phyloP scores from a whole-genome alignment of 2,329 filamentous ascomycete species.

The Septoria linicola region DNA sequence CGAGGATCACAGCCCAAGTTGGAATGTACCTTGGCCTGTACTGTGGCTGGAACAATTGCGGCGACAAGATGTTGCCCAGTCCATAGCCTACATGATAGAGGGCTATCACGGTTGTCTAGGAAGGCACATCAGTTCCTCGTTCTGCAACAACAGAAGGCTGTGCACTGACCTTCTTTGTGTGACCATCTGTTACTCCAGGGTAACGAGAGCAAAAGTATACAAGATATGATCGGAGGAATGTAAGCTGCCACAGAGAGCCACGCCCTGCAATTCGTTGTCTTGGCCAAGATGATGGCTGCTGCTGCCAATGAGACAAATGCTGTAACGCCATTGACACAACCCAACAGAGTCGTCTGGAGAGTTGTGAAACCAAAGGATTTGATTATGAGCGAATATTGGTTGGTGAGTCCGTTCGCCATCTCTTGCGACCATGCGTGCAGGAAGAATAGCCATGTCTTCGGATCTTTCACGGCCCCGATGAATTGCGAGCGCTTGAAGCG shows the following conservation, averaged over 20 bases:
- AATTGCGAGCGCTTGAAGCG: conserved; percentile 40
- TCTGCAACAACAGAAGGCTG: too few species aligned
- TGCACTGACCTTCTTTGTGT: too few species aligned
- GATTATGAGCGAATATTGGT: conserved; percentile 47
- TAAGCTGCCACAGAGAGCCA: conserved; percentile 39
- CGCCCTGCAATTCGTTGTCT: conserved; percentile 33
- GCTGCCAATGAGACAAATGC: conserved; percentile 27
- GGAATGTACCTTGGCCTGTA: conserved; percentile 23
- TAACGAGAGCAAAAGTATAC: conserved; percentile 39
- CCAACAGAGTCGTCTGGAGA: conserved; percentile 39
- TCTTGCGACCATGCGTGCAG: conserved; percentile 41
- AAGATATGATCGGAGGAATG: conserved; percentile 41
- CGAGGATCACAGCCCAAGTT: conserved; percentile 21
- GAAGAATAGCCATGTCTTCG: conserved; percentile 41
- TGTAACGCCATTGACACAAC: conserved; percentile 22
- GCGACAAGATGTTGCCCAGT: conserved; percentile 39
- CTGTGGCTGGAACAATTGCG: conserved; percentile 39
- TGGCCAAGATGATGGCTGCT: conserved; percentile 35
- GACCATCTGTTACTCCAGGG: conserved; percentile 43
- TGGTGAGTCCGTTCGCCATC: conserved; percentile 43
- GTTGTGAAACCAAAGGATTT: conserved; percentile 47
- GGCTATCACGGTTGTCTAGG: conserved; percentile 44
- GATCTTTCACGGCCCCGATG: conserved; percentile 37
- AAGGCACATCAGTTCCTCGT: too few species aligned
- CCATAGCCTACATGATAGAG: conserved; percentile 44